phyloP scores from a whole-genome alignment of 768 basidiomycete genomes.

The Suillus spraguei region DNA sequence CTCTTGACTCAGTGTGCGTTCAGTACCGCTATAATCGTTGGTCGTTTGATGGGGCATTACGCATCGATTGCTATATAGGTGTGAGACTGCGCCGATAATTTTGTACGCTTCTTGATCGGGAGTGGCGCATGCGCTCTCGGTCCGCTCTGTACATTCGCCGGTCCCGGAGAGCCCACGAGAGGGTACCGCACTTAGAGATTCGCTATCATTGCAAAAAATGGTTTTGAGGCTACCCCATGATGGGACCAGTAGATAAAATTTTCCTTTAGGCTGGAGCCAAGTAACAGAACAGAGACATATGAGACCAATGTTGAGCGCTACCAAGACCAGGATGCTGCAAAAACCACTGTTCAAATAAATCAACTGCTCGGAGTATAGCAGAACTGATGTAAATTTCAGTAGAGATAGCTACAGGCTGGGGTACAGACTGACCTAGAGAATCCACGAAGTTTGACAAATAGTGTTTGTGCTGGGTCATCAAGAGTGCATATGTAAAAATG shows the following conservation, averaged over 20 bases:
- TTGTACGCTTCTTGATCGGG: background rate
- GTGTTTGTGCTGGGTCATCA: constrained; percentile 3
- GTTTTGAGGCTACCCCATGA: background rate
- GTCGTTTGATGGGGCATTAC: background rate
- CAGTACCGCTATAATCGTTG: background rate
- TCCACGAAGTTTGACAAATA: constrained; percentile 3
- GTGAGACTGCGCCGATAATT: background rate
- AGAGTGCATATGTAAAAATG: background rate
- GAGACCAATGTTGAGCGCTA: background rate
- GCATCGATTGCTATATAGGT: background rate
- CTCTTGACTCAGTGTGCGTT: background rate
- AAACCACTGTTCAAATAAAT: background rate
- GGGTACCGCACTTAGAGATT: background rate
- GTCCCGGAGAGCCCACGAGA: background rate
- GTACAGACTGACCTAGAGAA: constrained; percentile 1
- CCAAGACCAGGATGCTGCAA: constrained; percentile 1
- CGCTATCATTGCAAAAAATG: background rate
- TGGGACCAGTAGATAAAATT: background rate
- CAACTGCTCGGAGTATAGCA: constrained; percentile 1
- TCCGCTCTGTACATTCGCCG: background rate
- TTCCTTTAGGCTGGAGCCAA: background rate
- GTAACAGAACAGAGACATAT: background rate
- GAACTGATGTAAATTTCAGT: background rate
- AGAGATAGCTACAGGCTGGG: background rate
- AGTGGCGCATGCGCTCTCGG: background rate